These are phyloP conservation scores for Penicillium bialowiezense DNA, from an alignment of 495 filamentous ascomycete species.

Conservation along the genomic window DNA sequence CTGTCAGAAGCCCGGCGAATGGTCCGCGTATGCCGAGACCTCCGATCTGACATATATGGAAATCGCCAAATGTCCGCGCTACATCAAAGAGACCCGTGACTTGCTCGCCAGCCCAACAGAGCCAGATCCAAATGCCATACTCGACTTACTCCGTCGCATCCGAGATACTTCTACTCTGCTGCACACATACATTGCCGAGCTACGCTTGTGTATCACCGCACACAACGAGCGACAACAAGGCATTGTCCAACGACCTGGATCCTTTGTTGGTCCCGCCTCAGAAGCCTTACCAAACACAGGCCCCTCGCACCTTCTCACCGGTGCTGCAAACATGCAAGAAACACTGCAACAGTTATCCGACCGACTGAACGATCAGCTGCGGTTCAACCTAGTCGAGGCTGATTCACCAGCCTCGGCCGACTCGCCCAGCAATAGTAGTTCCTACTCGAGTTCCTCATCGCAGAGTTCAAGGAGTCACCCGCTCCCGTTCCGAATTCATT, in stretches of 20 bases:
- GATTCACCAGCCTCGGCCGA: conserved; percentile 13
- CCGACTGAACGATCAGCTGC: conserved; percentile 12
- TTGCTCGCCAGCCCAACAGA: conserved; percentile 6
- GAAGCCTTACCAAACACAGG: conserved; percentile 27
- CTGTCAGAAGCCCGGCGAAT: conserved; percentile 21
- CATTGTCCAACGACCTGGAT: conserved; percentile 19
- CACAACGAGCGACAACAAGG: conserved; percentile 25
- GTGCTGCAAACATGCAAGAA: conserved; percentile 22
- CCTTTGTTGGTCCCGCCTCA: conserved; percentile 24
- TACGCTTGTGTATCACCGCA: conserved; percentile 23
- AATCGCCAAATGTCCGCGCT: conserved; percentile 31
- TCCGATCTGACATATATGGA: conserved; percentile 29
- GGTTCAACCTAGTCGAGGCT: conserved; percentile 12
- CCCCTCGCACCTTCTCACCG: conserved; percentile 24
- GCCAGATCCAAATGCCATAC: background rate
- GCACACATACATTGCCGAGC: conserved; percentile 7
- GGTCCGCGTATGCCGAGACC: conserved; percentile 21
- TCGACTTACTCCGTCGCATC: conserved; percentile 19
- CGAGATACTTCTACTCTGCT: conserved; percentile 15
- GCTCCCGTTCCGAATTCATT: conserved; percentile 28
- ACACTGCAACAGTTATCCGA: conserved; percentile 14
- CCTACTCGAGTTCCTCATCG: conserved; percentile 4
- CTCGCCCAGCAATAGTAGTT: conserved; percentile 11
- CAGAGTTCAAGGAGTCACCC: background rate
- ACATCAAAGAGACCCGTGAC: conserved; percentile 25